Evolutionary conservation across 768 basidiomycete genomes (phyloP), one percentile per base, ranked within the genome.

Genomic region (Termitomyces sp.): DNA sequence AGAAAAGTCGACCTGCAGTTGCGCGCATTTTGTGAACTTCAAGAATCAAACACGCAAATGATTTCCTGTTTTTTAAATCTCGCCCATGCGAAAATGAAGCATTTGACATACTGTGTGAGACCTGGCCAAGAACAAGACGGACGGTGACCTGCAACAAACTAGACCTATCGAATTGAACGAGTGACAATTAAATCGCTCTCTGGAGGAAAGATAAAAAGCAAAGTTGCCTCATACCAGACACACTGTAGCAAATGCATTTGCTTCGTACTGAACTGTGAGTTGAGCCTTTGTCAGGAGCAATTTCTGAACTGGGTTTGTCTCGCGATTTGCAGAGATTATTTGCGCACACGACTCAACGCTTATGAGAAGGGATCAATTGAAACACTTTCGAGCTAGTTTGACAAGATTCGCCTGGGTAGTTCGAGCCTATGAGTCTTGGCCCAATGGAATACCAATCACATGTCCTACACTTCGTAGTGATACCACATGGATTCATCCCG

Each of bases 31-130:
- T 41, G 19, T 37, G 49, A 16, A n/a, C 7, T 35, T 45, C 52
- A 39, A 10, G n/a, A 23, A 9, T n/a, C 4, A 40, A 10, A n/a
- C 41, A 3, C 8, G n/a, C 37, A 7, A 10, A 50, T 25, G 40
- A 16, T 37, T 19, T 45, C 12, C 51, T 48, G 54, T 49, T 60
- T 57, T 57, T 50, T 55, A 54, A 37, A 21, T 25, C n/a, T 2
- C 54, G n/a, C 5, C 42, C 48, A 52, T 57, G 59, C 28, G 59
- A 60, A 52, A 48, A 12, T 45, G 46, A 25, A 54, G 52, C 10
- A n/a, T 28, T 25, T 8, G 42, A n/a, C 46, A 28, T 39, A 27
- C 39, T 19, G 43, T 39, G 44, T 46, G 54, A 44, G 54, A 54
- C 19, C 21, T 32, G 43, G 42, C 42, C 42, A n/a, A 23, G 47